Evolutionary conservation across 345 rosid genomes (phyloP), one percentile per base, ranked within the genome.

Genomic region (Acer saccharum): DNA sequence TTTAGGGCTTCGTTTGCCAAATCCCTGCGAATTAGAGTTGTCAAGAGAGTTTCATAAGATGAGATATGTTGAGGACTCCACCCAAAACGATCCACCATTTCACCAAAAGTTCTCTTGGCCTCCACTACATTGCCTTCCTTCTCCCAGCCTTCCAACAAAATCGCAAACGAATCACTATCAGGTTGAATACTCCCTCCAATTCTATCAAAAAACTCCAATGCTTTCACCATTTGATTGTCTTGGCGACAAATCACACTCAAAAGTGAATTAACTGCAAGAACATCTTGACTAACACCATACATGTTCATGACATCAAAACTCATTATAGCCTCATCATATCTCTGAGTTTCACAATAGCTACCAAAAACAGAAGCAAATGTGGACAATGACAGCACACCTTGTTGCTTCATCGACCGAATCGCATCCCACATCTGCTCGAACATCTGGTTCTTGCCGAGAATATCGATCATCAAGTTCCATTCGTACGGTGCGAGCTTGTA

Each of bases 361-460:
- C 76, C 75, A 23, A 89, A 90, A 50, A 84, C 81, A 0, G 83
- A 86, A 20, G 75, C 81, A 20, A 87, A 87, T 1, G 88, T 79
- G 0, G 87, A 67, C 27, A 80, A 7, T 0, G 86, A 82, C 62
- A 86, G 74, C 27, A 75, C 20, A 4, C 77, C 73, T 8, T 88
- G 86, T 55, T 85, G 80, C 80, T 79, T 84, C 92, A 88, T 88
- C 29, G 89, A 84, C 46, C 89, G 88, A 50, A 90, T 35, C 1
- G 86, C 87, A 17, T 86, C 90, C 92, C 92, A 89, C 92, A 91
- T 91, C n/a, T 83, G 70, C 32, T 86, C 91, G 27, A 85, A 91
- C 2, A 75, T 77, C 10, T 57, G 78, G 76, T 85, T 91, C 79
- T 84, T 84, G 2, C 92, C 94, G 0, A 91, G 89, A 68, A 91